Evolutionary conservation across 306 rosid species (phyloP), one percentile per base, ranked within the genome.

Genomic region (Arachis stenosperma): DNA sequence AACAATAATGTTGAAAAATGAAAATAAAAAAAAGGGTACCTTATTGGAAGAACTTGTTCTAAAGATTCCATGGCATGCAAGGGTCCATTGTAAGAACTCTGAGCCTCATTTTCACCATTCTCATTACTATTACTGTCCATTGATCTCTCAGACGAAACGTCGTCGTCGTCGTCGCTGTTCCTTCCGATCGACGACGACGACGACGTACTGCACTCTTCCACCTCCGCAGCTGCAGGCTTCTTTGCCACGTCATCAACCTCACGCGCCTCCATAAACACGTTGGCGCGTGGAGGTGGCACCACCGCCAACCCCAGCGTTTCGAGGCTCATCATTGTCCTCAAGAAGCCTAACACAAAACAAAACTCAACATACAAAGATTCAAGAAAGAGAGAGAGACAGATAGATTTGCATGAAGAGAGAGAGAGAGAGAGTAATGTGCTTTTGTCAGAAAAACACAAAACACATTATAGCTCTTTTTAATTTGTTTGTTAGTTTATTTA

Each of bases 171-270:
- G 75, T 91, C 98, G 75, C 98, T 94, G 77, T 91, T 80, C 74
- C 85, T 88, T 62, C 98, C 98, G 61, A 94, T 91, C 89, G 98
- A 93, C 7, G 97, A 91, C 11, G 93, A 87, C 46, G 94, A 59
- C 10, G 93, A 37, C 7, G 90, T 71, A 63, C 87, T 80, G 67
- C 88, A 87, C 62, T 33, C 48, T 39, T 78, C 89, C 29, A 71
- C 84, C 6, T 40, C 43, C 43, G 5, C 43, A 5, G 42, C 39
- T 51, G 4, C 46, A 1, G 37, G 37, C 4, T 33, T 33, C 75
- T 79, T 75, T 17, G 43, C 47, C 15, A 6, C 14, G 6, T 22
- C 27, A 57, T 59, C 79, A 14, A n/a, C 72, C 74, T 43, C 69
- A 65, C 75, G 55, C 76, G 75, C 76, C 30, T 81, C 80, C 1